phyloP scores from a whole-genome alignment of 257 asterid species.

The Henckelia pumila region DNA sequence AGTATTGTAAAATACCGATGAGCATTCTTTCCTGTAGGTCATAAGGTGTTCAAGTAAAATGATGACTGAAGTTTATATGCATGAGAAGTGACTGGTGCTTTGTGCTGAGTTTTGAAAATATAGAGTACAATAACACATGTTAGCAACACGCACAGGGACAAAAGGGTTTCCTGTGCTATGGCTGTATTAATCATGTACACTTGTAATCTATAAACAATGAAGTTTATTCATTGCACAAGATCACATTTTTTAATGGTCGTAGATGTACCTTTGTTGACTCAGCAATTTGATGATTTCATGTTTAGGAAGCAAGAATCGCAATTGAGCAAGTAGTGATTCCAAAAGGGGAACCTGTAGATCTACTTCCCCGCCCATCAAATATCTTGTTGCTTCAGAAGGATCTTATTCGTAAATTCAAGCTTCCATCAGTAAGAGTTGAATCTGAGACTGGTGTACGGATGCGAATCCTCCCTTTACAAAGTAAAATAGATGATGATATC shows the following conservation, averaged over 20 bases:
- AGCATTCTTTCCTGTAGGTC: neutral
- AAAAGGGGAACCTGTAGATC: constrained; percentile 70
- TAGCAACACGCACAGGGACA: neutral
- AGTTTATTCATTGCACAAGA: constrained; percentile 4
- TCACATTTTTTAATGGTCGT: neutral
- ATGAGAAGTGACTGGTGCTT: constrained; percentile 2
- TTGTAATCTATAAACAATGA: neutral
- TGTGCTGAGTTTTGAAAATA: constrained; percentile 18
- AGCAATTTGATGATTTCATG: constrained; percentile 15
- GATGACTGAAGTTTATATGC: neutral
- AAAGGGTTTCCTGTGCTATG: neutral
- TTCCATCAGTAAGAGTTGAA: constrained; percentile 68
- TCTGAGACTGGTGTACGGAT: constrained; percentile 57
- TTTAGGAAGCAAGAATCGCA: constrained; percentile 86
- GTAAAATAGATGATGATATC: constrained; percentile 38
- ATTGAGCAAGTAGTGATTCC: constrained; percentile 85
- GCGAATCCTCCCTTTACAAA: constrained; percentile 59
- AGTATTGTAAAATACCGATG: constrained; percentile 6
- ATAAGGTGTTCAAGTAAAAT: neutral
- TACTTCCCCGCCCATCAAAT: constrained; percentile 76
- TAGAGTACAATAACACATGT: neutral
- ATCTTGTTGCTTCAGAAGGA: constrained; percentile 79
- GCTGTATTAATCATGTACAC: neutral
- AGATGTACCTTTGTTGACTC: constrained; percentile 12
- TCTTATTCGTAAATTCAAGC: constrained; percentile 76